phyloP scores from a whole-genome alignment of 2,329 filamentous ascomycete species.

The Colletotrichum sp. region DNA sequence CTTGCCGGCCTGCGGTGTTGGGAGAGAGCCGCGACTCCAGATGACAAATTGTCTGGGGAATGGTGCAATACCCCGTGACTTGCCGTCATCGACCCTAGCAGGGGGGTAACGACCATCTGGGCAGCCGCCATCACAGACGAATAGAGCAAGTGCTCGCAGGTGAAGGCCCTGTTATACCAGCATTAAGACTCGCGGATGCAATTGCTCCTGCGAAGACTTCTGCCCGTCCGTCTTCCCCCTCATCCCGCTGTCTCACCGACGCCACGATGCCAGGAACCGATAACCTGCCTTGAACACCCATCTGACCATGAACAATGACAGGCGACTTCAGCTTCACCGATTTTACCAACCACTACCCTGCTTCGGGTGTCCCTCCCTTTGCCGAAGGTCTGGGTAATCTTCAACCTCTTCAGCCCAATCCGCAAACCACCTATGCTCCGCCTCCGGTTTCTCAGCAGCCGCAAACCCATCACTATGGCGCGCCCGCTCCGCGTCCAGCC shows the following conservation, averaged over 20 bases:
- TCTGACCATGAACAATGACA: conserved; percentile 47
- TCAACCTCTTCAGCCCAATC: conserved; percentile 58
- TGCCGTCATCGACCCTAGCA: conserved; percentile 29
- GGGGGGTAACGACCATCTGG: conserved; percentile 15
- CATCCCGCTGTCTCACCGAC: conserved; percentile 11
- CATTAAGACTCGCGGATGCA: conserved; percentile 16
- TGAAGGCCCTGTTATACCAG: neutral
- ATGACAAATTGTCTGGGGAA: conserved; percentile 50
- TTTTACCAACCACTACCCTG: conserved; percentile 54
- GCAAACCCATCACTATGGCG: conserved; percentile 27
- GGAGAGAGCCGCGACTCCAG: conserved; percentile 27
- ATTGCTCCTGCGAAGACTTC: conserved; percentile 9
- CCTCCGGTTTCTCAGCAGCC: conserved; percentile 39
- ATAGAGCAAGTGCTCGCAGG: conserved; percentile 17
- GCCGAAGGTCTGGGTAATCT: conserved; percentile 46
- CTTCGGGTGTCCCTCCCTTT: conserved; percentile 32
- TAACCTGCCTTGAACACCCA: conserved; percentile 22
- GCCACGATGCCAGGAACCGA: conserved; percentile 24
- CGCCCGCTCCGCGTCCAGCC: conserved; percentile 30
- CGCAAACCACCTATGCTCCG: conserved; percentile 50
- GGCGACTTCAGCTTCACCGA: conserved; percentile 64
- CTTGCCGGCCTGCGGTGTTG: conserved; percentile 20
- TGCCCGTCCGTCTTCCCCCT: conserved; percentile 9
- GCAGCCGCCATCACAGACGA: conserved; percentile 16
- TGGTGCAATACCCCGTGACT: conserved; percentile 70